Evolutionary conservation across 345 rosid genomes (phyloP), one percentile per base, ranked within the genome.

Genomic region (Corymbia maculata): DNA sequence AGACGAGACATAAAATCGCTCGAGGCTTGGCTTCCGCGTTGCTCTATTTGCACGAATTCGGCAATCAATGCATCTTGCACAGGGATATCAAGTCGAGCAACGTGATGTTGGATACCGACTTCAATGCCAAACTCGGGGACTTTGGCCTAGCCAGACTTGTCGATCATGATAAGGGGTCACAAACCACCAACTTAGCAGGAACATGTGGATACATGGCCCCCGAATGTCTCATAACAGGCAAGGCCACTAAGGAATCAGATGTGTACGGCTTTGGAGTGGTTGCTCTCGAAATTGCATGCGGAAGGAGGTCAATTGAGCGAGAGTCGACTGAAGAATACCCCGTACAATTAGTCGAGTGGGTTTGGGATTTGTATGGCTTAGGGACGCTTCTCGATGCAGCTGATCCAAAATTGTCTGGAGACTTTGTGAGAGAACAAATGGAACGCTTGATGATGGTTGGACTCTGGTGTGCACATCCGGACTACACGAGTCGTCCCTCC

Each of bases 131-230:
- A 87, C 91, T 90, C 2, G 91, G 93, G 16, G 94, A 92, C 85
- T 91, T 92, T 30, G 92, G 94, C 79, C 85, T 90, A 22, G 94
- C 93, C 7, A 90, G 86, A 87, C 52, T 91, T 30, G 92, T 92
- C 5, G 57, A 93, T 57, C 93, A 91, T 36, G 88, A 87, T 16
- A 64, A 86, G n/a, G 89, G 88, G 24, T 86, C 92, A 51, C 85
- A 24, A 21, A 88, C 88, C 64, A 91, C 91, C 36, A 9, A 86
- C 11, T 44, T 89, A n/a, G 88, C 88, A 21, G 93, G 92, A n/a
- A n/a, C 94, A 26, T 36, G 21, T 13, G 89, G 94, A 6, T 91
- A 91, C 52, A 75, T 91, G 7, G 91, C 91, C n/a, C 91, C 88
- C 0, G 87, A 91, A 32, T 90, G 87, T 66, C 32, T 85, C 28